Evolutionary conservation across 495 filamentous ascomycete species (phyloP).

Genomic region (Ascodesmis nigricans): DNA sequence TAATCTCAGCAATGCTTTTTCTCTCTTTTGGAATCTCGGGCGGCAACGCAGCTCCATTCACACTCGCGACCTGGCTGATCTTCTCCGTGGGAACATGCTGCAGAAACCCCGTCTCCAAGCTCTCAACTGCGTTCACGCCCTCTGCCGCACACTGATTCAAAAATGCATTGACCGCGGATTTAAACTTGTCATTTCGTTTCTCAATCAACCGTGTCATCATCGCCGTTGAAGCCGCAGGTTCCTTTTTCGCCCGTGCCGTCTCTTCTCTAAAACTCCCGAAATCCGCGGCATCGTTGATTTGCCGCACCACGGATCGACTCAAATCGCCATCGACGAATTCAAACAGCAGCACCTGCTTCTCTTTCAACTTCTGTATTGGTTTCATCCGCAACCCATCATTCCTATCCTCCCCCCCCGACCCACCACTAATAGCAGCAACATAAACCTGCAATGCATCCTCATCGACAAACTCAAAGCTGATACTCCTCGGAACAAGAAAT

Average conservation of each 20-base stretch:
- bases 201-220: constrained; percentile 80
- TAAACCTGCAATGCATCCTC: constrained; percentile 60
- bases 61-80: not conserved
- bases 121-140: constrained; percentile 42
- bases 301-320: constrained; percentile 50
- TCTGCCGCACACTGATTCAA: constrained; percentile 48
- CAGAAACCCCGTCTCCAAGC: constrained; percentile 33
- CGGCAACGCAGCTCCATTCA: constrained; percentile 13
- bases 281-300: constrained; percentile 45
- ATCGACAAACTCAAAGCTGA: constrained; percentile 72
- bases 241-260: constrained; percentile 40
- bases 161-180: constrained; percentile 52
- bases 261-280: no score
- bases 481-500: constrained; percentile 47
- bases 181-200: constrained; percentile 73
- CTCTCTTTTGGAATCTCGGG: constrained; percentile 55
- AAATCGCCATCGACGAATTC: constrained; percentile 86
- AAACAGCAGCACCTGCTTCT: constrained; percentile 52
- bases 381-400: constrained; percentile 23
- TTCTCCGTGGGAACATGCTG: constrained; percentile 24
- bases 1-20: constrained; percentile 62
- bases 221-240: constrained; percentile 84
- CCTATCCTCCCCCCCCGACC: constrained; percentile 26
- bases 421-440: constrained; percentile 37
- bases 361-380: constrained; percentile 22